These are phyloP conservation scores for Samsoniella hepiali DNA, from an alignment of 2,329 filamentous ascomycete genomes.

Conservation along the genomic window DNA sequence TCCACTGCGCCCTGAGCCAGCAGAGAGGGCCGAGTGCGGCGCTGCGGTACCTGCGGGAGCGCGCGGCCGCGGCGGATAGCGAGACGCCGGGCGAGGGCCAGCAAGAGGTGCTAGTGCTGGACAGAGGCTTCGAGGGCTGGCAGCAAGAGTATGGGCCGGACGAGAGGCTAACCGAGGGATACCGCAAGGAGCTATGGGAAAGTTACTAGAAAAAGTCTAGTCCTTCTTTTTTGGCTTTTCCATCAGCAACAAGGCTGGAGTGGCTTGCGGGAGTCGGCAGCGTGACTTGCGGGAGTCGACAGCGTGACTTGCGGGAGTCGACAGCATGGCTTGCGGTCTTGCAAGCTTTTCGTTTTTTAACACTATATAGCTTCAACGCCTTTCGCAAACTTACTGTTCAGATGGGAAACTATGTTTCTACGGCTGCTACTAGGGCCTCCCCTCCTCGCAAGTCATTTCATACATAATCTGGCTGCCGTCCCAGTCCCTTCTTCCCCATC, in stretches of 20 bases:
- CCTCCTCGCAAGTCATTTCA: too few relatives aligned
- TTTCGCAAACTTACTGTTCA: background rate
- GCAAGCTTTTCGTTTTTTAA: too few relatives aligned
- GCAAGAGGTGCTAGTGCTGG: slow-evolving; percentile 78
- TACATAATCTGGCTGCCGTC: background rate
- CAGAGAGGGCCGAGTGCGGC: slow-evolving; percentile 85
- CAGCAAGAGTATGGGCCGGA: slow-evolving; percentile 80
- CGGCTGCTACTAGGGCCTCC: too few relatives aligned
- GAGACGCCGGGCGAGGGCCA: slow-evolving; percentile 28
- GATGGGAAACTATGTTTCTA: too few relatives aligned
- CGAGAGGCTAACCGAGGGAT: slow-evolving; percentile 76
- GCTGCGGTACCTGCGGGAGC: slow-evolving; percentile 71
- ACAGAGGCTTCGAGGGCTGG: slow-evolving; percentile 84
- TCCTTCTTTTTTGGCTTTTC: background rate
- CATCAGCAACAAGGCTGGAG: background rate
- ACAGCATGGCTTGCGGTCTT: too few relatives aligned
- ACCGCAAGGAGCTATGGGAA: slow-evolving; percentile 80
- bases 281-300: background rate
- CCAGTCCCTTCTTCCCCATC: background rate
- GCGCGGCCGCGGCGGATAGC: slow-evolving; percentile 45
- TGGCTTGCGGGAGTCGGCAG: background rate
- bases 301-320: too few relatives aligned
- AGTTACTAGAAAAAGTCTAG: slow-evolving; percentile 39
- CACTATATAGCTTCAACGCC: background rate
- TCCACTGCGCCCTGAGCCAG: slow-evolving; percentile 91